A percentile compares a stretch with the other conserved stretches of the same genome.
Conservation (phyloP, 495 filamentous ascomycete species). For the Eremomyces bilateralis region DNA sequence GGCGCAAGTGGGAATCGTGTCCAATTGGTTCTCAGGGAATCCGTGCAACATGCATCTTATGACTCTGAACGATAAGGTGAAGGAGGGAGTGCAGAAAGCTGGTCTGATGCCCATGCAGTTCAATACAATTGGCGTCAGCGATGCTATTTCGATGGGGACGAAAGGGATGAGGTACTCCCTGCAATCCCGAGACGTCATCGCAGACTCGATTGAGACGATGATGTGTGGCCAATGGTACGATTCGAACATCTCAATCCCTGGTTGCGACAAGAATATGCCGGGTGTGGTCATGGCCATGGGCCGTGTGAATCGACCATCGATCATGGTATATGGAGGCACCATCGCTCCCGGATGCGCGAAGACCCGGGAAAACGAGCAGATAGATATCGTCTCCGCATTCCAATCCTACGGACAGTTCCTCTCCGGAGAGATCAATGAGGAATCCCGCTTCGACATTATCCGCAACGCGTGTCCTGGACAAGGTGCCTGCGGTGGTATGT, state of each 20-base stretch:
- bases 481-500: slow-evolving; percentile 96
- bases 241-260: slow-evolving; percentile 93
- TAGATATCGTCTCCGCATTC: slow-evolving; percentile 94
- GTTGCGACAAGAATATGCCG: slow-evolving; percentile 99
- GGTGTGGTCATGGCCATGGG: slow-evolving; percentile 97
- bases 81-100: slow-evolving; percentile 62
- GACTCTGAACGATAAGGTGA: slow-evolving; percentile 61
- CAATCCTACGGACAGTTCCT: slow-evolving; percentile 95
- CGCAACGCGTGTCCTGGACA: slow-evolving; percentile 80
- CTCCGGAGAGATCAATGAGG: slow-evolving; percentile 73
- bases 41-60: slow-evolving; percentile 98
- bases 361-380: slow-evolving; percentile 48
- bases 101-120: slow-evolving; percentile 49
- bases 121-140: slow-evolving; percentile 92
- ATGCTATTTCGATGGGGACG: slow-evolving; percentile 65
- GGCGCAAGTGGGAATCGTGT: slow-evolving; percentile 91
- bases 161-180: slow-evolving; percentile 84
- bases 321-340: slow-evolving; percentile 95
- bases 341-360: slow-evolving; percentile 75
- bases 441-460: slow-evolving; percentile 83
- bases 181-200: slow-evolving; percentile 87
- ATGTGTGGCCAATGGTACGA: slow-evolving; percentile 99
- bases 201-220: slow-evolving; percentile 94
- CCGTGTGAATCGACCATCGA: slow-evolving; percentile 69
- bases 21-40: slow-evolving; percentile 79